Evolutionary conservation across 495 filamentous ascomycete genomes (phyloP), one percentile per base, ranked within the genome.

Genomic region (Podospora tetraspora): DNA sequence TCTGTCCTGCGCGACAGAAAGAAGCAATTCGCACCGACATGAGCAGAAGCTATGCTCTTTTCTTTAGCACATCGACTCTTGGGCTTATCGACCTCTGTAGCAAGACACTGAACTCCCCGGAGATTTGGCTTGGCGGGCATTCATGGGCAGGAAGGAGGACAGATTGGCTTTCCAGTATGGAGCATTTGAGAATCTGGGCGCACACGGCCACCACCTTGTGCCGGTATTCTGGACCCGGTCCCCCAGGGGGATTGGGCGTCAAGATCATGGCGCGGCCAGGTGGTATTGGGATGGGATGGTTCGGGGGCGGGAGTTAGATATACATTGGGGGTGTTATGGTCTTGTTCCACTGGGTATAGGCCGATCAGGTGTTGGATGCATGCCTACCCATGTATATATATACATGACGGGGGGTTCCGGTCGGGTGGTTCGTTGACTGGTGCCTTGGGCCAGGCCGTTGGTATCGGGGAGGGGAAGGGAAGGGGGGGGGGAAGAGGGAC

Each of bases 181-280:
- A 67, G 59, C 65, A 67, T 67, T 61, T 57, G 27, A n/a, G 63
- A 52, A 37, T 16, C 29, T 19, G 25, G 56, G 63, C 23, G 57
- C 25, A 56, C 24, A 30, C 19, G 25, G 16, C 30, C 57, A 22
- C 34, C 34, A 43, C 34, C 21, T n/a, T 65, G 22, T n/a, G 25
- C 56, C 27, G 29, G 25, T 32, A 21, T 21, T 62, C 61, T n/a
- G 43, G 43, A n/a, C 6, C 43, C 43, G 1, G 19, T n/a, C 43
- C 0, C 37, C 43, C 16, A n/a, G 6, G 43, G 43, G 34, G 1
- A n/a, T 52, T 8, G 5, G 32, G 19, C 43, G 19, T 52, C 7
- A 9, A n/a, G 43, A n/a, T 52, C 43, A 52, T 52, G 43, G 43
- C 7, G 7, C 19, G 43, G 43, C 16, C 1, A 2, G 19, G 16